Evolutionary conservation across 2,329 filamentous ascomycete genomes (phyloP).

Genomic region (Orbilia blumenaviensis): DNA sequence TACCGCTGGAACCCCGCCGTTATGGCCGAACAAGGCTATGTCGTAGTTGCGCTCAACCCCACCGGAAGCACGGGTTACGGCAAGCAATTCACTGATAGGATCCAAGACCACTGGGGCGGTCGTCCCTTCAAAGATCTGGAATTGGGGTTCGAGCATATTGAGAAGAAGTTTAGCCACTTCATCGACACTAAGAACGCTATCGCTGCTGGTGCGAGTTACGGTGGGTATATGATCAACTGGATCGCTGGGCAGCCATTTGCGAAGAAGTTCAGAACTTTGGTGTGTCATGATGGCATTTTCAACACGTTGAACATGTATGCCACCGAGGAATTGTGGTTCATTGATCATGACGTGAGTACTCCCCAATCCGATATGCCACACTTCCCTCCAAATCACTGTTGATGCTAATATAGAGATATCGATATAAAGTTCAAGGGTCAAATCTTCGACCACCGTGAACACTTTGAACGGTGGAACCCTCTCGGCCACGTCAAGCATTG

Average conservation of each 20-base stretch:
- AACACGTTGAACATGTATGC: constrained; percentile 73
- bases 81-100: constrained; percentile 78
- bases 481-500: constrained; percentile 73
- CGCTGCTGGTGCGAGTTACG: constrained; percentile 77
- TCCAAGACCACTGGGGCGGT: constrained; percentile 80
- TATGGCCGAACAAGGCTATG: constrained; percentile 86
- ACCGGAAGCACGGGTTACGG: constrained; percentile 86
- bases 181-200: constrained; percentile 75
- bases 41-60: constrained; percentile 82
- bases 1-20: constrained; percentile 86
- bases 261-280: constrained; percentile 84
- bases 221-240: constrained; percentile 86
- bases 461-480: constrained; percentile 76
- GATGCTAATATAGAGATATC: constrained; percentile 19
- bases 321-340: constrained; percentile 76
- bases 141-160: constrained; percentile 78
- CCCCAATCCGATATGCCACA: background rate
- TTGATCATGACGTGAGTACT: constrained; percentile 72
- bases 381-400: constrained; percentile 57
- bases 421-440: constrained; percentile 63
- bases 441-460: constrained; percentile 67
- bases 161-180: constrained; percentile 66
- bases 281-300: constrained; percentile 88
- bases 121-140: constrained; percentile 84
- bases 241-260: constrained; percentile 87